Percentiles rank a stretch among this genome's conserved stretches.
Evolutionary conservation across 164 flowering plant genomes (phyloP).

Genomic region (Nelumbo lutea): DNA sequence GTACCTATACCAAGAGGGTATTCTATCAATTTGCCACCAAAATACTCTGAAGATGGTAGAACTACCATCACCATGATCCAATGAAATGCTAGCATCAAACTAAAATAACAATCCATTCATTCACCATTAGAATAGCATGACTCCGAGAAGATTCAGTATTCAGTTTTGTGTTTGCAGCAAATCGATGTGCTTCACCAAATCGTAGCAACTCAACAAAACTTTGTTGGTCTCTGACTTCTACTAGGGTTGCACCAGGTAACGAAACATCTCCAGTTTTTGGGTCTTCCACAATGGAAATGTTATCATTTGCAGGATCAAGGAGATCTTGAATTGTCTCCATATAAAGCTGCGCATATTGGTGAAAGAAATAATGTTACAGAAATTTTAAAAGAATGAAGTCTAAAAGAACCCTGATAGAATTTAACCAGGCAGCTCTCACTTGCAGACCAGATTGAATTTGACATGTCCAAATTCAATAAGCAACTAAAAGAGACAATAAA

Average conservation of each 20-base stretch:
- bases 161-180: conserved; percentile 91
- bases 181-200: conserved; percentile 88
- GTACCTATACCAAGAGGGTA: conserved; percentile 44
- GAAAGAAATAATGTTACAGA: conserved; percentile 1
- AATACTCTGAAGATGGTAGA: not conserved
- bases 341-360: conserved; percentile 60
- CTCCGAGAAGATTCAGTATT: conserved; percentile 97
- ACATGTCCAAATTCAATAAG: not conserved
- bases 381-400: not conserved
- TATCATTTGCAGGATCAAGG: conserved; percentile 84
- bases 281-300: conserved; percentile 88
- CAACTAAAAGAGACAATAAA: not conserved
- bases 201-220: conserved; percentile 74
- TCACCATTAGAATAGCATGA: conserved; percentile 94
- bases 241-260: conserved; percentile 75
- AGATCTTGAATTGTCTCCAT: conserved; percentile 99
- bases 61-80: not conserved
- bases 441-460: not conserved
- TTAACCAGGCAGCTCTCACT: not conserved
- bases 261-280: conserved; percentile 96
- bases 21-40: not conserved
- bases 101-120: conserved; percentile 6
- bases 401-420: not conserved
- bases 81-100: not conserved
- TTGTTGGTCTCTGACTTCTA: conserved; percentile 79